Conservation (phyloP, 192 early-diverging fungal genomes). For the Chytriomyces sp. region DNA sequence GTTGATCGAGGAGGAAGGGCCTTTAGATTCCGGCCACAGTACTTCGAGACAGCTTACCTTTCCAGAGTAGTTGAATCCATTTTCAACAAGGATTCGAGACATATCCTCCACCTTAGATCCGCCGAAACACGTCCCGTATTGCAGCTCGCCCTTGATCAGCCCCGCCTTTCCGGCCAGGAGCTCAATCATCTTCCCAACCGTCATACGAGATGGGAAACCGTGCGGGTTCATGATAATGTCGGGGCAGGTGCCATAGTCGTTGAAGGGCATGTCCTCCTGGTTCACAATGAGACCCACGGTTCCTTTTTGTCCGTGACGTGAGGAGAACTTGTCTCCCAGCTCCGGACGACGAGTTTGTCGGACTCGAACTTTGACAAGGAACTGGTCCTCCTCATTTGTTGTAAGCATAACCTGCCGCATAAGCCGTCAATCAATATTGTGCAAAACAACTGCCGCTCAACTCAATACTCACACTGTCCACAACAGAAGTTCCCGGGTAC, state of each 20-base stretch:
- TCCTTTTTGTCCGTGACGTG: slow-evolving; percentile 97
- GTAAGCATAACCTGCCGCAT: slow-evolving; percentile 72
- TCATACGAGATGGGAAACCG: slow-evolving; percentile 98
- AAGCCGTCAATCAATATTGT: neutral
- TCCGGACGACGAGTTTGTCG: slow-evolving; percentile 94
- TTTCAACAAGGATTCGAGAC: slow-evolving; percentile 85
- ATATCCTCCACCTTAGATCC: slow-evolving; percentile 96
- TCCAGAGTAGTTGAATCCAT: slow-evolving; percentile 95
- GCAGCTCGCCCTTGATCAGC: slow-evolving; percentile 84
- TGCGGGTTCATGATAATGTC: slow-evolving; percentile 99
- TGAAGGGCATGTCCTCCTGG: slow-evolving; percentile 98
- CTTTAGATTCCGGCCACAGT: too few species aligned
- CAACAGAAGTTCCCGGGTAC: slow-evolving; percentile 83
- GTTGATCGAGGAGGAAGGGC: too few species aligned
- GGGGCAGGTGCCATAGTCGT: slow-evolving; percentile 84
- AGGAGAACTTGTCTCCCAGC: slow-evolving; percentile 97
- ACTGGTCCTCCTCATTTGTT: slow-evolving; percentile 91
- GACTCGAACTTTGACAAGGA: slow-evolving; percentile 84
- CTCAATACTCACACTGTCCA: slow-evolving; percentile 72
- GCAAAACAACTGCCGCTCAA: neutral
- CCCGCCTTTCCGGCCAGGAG: slow-evolving; percentile 95
- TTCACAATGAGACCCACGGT: slow-evolving; percentile 95
- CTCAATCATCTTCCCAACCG: slow-evolving; percentile 99
- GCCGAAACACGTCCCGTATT: slow-evolving; percentile 95
- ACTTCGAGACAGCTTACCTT: too few species aligned